phyloP scores from a whole-genome alignment of 257 asterid species.

The Solanum sitiens region DNA sequence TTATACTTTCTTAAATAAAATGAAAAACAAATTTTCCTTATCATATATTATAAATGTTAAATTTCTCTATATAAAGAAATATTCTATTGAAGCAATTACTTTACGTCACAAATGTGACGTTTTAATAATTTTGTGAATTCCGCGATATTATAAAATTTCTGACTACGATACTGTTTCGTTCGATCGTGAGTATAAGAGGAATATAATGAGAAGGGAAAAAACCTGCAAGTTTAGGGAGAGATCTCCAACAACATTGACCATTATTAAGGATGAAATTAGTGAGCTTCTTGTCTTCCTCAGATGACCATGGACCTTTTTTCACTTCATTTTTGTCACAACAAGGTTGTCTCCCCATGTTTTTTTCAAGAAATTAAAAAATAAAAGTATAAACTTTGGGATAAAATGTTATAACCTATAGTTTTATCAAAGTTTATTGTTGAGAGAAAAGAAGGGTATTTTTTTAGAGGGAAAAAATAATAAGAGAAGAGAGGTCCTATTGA shows the following conservation, averaged over 20 bases:
- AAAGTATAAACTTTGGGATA: neutral
- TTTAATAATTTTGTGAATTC: neutral
- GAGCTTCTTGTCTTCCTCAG: constrained; percentile 82
- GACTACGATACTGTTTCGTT: neutral
- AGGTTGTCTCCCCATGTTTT: constrained; percentile 78
- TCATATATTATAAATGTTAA: neutral
- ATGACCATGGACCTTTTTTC: constrained; percentile 96
- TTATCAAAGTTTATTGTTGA: neutral
- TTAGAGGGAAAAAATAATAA: neutral
- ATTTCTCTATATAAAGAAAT: neutral
- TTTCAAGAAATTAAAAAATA: neutral
- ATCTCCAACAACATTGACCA: constrained; percentile 99
- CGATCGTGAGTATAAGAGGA: neutral
- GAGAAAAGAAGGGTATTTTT: neutral
- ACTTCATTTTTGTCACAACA: constrained; percentile 91
- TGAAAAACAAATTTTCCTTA: neutral
- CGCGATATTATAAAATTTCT: neutral
- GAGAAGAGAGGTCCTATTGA: neutral
- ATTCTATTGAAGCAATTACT: neutral
- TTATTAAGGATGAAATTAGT: constrained; percentile 61
- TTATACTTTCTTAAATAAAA: neutral
- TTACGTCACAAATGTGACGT: neutral
- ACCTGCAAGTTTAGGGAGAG: constrained; percentile 97
- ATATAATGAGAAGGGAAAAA: neutral
- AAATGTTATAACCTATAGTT: neutral